phyloP scores from a whole-genome alignment of 1,284 basidiomycete species.

The Ceratobasidium sp. region DNA sequence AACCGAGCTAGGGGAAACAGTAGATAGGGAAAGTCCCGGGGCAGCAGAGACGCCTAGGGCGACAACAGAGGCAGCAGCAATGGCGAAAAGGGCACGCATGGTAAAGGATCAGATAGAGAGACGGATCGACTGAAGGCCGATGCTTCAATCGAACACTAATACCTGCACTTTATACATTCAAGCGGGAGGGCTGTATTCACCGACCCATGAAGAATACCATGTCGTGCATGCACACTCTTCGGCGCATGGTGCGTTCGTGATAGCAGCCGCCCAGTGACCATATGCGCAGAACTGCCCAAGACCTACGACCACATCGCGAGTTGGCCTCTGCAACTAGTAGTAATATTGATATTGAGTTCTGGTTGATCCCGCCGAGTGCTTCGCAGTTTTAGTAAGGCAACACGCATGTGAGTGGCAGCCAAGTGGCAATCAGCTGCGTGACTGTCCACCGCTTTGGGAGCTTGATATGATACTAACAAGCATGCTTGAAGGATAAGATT shows the following conservation, averaged over 20 bases:
- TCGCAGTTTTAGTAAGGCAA: conserved; percentile 31
- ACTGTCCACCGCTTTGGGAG: not conserved
- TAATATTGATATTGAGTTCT: not conserved
- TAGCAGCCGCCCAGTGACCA: not conserved
- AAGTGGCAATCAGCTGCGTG: not conserved
- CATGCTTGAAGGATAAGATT: conserved; percentile 8
- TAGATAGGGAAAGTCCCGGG: conserved; percentile 25
- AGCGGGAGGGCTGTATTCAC: not conserved
- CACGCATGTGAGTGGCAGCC: not conserved
- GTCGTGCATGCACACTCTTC: conserved; percentile 3
- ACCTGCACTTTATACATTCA: not conserved
- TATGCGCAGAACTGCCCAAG: conserved; percentile 32
- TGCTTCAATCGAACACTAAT: not conserved
- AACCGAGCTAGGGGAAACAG: conserved; percentile 57
- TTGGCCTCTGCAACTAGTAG: not conserved
- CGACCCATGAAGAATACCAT: not conserved
- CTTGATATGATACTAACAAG: conserved; percentile 4
- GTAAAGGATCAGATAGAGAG: not conserved
- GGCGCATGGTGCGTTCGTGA: not conserved
- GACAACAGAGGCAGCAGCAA: conserved; percentile 20
- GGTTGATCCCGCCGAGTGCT: not conserved
- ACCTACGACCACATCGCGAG: not conserved
- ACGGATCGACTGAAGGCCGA: not conserved
- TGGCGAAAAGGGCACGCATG: conserved; percentile 33
- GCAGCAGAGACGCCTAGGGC: conserved; percentile 37